phyloP scores from a whole-genome alignment of 345 rosid genomes.

The Ceriops decandra region DNA sequence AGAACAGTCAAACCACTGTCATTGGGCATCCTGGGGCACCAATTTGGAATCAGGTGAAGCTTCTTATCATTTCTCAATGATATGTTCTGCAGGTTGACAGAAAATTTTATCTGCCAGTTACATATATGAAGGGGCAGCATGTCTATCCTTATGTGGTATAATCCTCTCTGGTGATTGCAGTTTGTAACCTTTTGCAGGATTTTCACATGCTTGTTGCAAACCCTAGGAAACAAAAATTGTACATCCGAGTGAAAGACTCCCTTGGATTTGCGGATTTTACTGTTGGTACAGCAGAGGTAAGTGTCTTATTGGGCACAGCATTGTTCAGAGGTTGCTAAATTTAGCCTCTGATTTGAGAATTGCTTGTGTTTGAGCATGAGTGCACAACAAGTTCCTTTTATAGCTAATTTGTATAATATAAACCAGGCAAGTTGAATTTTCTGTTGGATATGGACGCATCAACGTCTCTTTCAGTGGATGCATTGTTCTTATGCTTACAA shows the following conservation, averaged over 20 bases:
- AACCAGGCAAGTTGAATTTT: too few relatives aligned
- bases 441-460: too few relatives aligned
- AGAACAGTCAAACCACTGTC: conserved; percentile 95
- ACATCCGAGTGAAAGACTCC: conserved; percentile 75
- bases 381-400: neutral
- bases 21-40: conserved; percentile 94
- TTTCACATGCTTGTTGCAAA: conserved; percentile 90
- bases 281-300: conserved; percentile 85
- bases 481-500: too few relatives aligned
- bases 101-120: neutral
- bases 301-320: conserved; percentile 10
- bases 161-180: conserved; percentile 5
- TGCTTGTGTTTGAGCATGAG: neutral
- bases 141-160: conserved; percentile 6
- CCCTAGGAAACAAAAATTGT: conserved; percentile 77
- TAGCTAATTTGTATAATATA: neutral
- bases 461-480: too few relatives aligned
- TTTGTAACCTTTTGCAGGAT: conserved; percentile 55
- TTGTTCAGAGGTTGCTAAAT: neutral
- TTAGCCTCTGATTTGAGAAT: neutral
- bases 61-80: conserved; percentile 13
- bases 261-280: conserved; percentile 81
- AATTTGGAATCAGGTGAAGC: conserved; percentile 94
- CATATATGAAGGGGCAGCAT: conserved; percentile 1
- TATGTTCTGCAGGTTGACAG: conserved; percentile 13